Conservation (phyloP, 1,284 basidiomycete species). For the Boletus semigastroideus region DNA sequence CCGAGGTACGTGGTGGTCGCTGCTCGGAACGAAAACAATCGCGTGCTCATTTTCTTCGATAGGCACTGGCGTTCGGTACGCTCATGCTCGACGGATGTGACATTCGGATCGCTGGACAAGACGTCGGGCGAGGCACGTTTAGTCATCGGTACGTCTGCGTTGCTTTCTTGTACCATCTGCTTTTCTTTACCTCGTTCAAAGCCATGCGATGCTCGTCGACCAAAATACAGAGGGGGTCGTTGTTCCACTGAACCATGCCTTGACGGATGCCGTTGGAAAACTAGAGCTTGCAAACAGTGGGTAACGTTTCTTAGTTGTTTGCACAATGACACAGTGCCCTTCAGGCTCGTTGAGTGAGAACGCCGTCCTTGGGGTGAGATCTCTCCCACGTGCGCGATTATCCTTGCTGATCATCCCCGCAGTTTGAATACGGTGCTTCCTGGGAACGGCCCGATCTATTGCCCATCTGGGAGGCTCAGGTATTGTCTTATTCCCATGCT, state of each 20-base stretch:
- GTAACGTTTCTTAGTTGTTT: constrained; percentile 24
- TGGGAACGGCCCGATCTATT: constrained; percentile 81
- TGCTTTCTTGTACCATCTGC: background rate
- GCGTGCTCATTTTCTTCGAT: background rate
- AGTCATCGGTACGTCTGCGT: constrained; percentile 63
- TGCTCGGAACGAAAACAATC: background rate
- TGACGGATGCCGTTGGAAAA: constrained; percentile 58
- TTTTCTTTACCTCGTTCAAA: constrained; percentile 21
- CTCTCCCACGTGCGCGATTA: background rate
- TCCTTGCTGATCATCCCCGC: constrained; percentile 12
- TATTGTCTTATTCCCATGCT: constrained; percentile 20
- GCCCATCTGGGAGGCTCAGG: constrained; percentile 90
- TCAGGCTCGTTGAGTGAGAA: constrained; percentile 84
- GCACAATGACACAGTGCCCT: too few relatives aligned
- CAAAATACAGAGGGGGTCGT: constrained; percentile 70
- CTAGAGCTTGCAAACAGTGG: constrained; percentile 84
- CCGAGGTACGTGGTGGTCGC: constrained; percentile 55
- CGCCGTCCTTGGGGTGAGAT: constrained; percentile 76
- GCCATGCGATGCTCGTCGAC: constrained; percentile 88
- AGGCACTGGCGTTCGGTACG: constrained; percentile 84
- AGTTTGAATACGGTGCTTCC: constrained; percentile 88
- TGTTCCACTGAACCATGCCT: constrained; percentile 70
- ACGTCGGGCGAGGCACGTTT: constrained; percentile 88
- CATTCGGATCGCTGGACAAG: constrained; percentile 86
- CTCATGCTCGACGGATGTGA: constrained; percentile 78